A percentile compares a stretch with the other conserved stretches of the same genome.
Evolutionary conservation across 768 basidiomycete species (phyloP).

Genomic region (Cystofilobasidium bisporidii): DNA sequence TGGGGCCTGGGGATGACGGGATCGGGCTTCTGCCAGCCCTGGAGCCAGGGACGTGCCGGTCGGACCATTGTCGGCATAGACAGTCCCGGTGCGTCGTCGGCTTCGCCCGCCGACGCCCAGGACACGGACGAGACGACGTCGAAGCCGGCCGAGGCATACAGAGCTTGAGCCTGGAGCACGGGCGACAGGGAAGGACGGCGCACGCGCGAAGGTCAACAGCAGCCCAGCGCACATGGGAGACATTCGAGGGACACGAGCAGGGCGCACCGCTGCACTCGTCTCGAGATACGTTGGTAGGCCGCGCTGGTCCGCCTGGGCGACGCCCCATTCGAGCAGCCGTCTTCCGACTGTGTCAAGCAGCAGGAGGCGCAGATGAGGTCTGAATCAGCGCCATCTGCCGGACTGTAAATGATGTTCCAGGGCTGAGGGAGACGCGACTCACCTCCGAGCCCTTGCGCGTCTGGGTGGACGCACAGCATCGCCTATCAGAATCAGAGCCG

Average conservation of each 20-base stretch:
- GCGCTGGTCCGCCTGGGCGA: neutral
- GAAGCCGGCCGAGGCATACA: neutral
- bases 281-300: conserved; percentile 12
- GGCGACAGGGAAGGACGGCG: neutral
- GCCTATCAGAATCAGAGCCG: neutral
- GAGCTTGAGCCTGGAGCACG: neutral
- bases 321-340: neutral
- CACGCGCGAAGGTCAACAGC: too few relatives aligned
- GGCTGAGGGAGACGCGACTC: neutral
- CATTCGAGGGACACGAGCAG: neutral
- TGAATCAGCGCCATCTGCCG: too few relatives aligned
- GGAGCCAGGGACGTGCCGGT: neutral
- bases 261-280: conserved; percentile 8
- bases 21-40: neutral
- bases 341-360: neutral
- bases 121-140: neutral
- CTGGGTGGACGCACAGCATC: neutral
- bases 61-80: neutral
- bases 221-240: too few relatives aligned
- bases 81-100: neutral
- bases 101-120: neutral
- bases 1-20: neutral
- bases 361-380: too few relatives aligned
- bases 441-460: neutral
- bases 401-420: too few relatives aligned